These are phyloP conservation scores for Sextonia rubra DNA, from an alignment of 164 flowering plant genomes.

Conservation along the genomic window DNA sequence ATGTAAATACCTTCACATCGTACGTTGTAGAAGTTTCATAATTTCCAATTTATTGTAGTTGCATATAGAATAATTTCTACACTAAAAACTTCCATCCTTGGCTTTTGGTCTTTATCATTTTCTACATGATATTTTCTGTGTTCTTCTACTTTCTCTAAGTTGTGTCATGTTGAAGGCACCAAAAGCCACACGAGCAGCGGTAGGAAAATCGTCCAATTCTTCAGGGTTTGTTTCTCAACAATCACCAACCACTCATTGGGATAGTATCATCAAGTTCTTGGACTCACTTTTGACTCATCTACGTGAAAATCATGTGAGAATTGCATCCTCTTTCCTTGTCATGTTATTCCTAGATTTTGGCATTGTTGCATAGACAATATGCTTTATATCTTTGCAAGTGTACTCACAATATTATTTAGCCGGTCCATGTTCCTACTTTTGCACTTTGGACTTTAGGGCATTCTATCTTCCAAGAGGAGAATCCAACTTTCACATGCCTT, in stretches of 20 bases:
- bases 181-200: constrained; percentile 50
- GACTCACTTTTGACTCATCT: constrained; percentile 78
- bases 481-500: not conserved
- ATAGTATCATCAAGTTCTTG: constrained; percentile 78
- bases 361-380: not conserved
- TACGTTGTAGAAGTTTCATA: no score
- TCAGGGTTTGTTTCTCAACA: constrained; percentile 60
- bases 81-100: no score
- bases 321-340: not conserved
- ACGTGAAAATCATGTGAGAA: constrained; percentile 69
- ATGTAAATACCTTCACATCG: no score
- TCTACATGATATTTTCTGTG: not conserved
- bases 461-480: not conserved
- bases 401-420: not conserved
- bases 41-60: not conserved
- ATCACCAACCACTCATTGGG: constrained; percentile 76
- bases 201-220: constrained; percentile 73
- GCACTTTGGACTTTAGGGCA: not conserved
- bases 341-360: not conserved
- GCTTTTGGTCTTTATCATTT: not conserved
- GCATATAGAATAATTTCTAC: not conserved
- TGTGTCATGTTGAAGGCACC: constrained; percentile 59
- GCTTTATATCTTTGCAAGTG: not conserved
- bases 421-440: not conserved
- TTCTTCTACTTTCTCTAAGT: not conserved